phyloP scores from a whole-genome alignment of 2,329 filamentous ascomycete genomes.

The Diaporthe ampelina region DNA sequence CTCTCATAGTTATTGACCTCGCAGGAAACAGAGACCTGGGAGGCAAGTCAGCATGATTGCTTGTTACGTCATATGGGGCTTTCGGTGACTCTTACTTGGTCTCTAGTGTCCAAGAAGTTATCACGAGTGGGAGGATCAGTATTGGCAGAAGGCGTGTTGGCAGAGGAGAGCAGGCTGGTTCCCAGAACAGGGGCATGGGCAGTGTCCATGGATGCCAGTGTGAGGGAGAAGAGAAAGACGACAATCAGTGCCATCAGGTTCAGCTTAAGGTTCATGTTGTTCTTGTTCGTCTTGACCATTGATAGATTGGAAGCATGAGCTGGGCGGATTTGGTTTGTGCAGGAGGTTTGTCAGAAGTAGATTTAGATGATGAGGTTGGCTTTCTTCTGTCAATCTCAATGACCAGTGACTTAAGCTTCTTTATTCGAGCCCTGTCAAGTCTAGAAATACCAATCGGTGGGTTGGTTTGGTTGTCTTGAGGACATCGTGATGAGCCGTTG shows the following conservation, averaged over 20 bases:
- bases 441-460: background rate
- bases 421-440: background rate
- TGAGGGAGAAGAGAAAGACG: background rate
- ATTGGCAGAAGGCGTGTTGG: background rate
- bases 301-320: background rate
- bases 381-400: too few species aligned
- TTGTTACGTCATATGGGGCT: background rate
- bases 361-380: background rate
- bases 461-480: too few species aligned
- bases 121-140: background rate
- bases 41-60: background rate
- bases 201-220: background rate
- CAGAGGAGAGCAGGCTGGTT: background rate
- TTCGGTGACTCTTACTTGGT: background rate
- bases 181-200: background rate
- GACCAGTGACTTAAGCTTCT: background rate
- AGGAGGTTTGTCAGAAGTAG: background rate
- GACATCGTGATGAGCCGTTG: background rate
- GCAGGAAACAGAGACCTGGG: background rate
- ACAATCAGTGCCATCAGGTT: background rate
- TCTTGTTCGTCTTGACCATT: background rate
- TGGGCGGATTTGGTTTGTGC: background rate
- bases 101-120: background rate
- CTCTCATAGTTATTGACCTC: background rate
- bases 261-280: background rate